Base-by-base conservation (phyloP, 352 stramenopile genomes). In the Pythium myriotylum region DNA sequence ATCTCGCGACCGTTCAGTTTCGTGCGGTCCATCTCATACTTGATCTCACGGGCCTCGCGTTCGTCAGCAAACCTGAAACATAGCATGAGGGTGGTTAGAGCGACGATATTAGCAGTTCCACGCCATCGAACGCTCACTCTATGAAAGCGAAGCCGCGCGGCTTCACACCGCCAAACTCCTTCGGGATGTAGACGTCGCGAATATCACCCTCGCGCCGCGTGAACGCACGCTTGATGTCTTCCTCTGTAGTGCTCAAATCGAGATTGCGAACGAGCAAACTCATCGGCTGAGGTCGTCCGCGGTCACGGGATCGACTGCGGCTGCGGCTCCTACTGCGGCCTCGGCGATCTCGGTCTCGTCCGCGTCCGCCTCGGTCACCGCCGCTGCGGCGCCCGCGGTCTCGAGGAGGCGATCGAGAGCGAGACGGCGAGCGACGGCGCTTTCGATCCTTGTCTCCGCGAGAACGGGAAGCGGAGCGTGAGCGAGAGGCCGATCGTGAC, bases 101-200 rank as follows among this genome's bases (percentile, higher is more conserved):
- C 37, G 33, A 19, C 29, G 2, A 6, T 5, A 22, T 49, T 19
- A 23, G 14, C 10, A 39, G 9, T 24, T 24, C 7, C 7, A 32
- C 5, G n/a, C 4, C 27, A 54, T 29, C 17, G 9, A 41, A 3
- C 19, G 74, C 67, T 23, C 62, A 83, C 74, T 92, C 84, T 23
- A 92, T 86, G 65, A 92, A 92, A 0, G 84, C 89, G 68, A 96
- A 97, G 16, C 88, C 88, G 26, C 85, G 68, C 10, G 70, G 72
- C 42, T 82, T 76, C 12, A 67, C 70, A 8, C 61, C 65, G 26
- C 45, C 40, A 51, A 74, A 72, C 41, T 79, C 71, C 51, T 76
- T 76, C 9, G 71, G 71, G 33, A 79, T 75, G 67, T 79, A 76
- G 22, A 76, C 68, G 32, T 79, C 71, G 8, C 65, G 67, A 35